These are phyloP conservation scores for Aquanectria penicillioides DNA, from an alignment of 2,329 filamentous ascomycete genomes.

Conservation along the genomic window DNA sequence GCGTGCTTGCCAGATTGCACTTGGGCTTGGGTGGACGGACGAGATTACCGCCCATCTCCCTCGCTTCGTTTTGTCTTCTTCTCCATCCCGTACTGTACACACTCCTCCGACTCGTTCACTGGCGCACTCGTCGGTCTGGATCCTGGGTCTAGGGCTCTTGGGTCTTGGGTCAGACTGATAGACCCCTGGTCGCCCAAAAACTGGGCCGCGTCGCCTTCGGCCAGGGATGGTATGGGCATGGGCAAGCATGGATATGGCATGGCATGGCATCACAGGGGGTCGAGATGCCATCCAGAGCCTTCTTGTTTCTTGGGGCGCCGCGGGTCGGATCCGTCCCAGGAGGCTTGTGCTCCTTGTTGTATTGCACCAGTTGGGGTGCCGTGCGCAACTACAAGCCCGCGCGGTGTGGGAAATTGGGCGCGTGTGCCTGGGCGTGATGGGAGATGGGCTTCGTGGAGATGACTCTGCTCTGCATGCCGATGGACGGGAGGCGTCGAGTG, in stretches of 20 bases:
- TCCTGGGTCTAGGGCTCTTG: conserved; percentile 6
- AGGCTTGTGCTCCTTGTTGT: conserved; percentile 29
- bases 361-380: conserved; percentile 2
- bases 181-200: conserved; percentile 32
- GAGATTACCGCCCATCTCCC: background rate
- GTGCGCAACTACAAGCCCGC: conserved; percentile 9
- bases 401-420: conserved; percentile 20
- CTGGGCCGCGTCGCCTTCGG: conserved; percentile 28
- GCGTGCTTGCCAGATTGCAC: background rate
- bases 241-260: conserved; percentile 19
- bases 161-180: conserved; percentile 25
- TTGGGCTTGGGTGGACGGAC: background rate
- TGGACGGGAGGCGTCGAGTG: conserved; percentile 13
- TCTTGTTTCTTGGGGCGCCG: conserved; percentile 23
- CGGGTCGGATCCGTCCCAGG: conserved; percentile 19
- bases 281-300: conserved; percentile 16
- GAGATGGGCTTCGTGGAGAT: background rate
- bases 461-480: conserved; percentile 8
- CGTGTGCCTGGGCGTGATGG: conserved; percentile 16
- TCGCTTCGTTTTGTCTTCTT: background rate
- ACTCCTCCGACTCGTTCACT: conserved; percentile 2
- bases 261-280: conserved; percentile 26
- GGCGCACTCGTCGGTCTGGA: conserved; percentile 13
- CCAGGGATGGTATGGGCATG: conserved; percentile 31
- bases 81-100: conserved; percentile 1